These are phyloP conservation scores for Mytilinidion resinicola DNA, from an alignment of 495 filamentous ascomycete genomes.

Conservation along the genomic window DNA sequence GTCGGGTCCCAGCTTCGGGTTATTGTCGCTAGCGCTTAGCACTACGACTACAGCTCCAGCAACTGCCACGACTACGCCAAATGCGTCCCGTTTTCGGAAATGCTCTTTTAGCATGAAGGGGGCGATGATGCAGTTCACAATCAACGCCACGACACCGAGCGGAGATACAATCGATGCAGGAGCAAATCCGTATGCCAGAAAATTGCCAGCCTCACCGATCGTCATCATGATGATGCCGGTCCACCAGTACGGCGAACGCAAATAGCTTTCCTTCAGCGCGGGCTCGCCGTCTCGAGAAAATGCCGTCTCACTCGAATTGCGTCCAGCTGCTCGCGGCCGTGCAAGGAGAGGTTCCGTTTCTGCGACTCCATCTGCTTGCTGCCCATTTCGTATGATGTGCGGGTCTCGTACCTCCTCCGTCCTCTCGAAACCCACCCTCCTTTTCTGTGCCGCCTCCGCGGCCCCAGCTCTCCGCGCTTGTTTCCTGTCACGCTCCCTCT, in stretches of 20 bases:
- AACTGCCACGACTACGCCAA: constrained; percentile 80
- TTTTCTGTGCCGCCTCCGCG: constrained; percentile 25
- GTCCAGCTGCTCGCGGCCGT: constrained; percentile 28
- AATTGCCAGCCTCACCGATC: constrained; percentile 91
- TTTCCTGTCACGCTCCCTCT: constrained; percentile 34
- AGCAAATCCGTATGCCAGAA: constrained; percentile 97
- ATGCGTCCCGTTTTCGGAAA: constrained; percentile 77
- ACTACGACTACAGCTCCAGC: constrained; percentile 89
- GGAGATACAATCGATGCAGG: constrained; percentile 97
- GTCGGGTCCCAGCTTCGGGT: constrained; percentile 83
- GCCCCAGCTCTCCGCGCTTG: constrained; percentile 20
- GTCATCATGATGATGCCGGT: constrained; percentile 82
- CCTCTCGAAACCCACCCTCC: constrained; percentile 15
- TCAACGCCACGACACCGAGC: constrained; percentile 85
- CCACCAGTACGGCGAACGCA: constrained; percentile 95
- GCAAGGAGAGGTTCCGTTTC: constrained; percentile 46
- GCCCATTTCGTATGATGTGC: background rate
- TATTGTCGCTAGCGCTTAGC: constrained; percentile 80
- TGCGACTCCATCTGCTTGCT: constrained; percentile 9
- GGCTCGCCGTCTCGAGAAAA: constrained; percentile 5
- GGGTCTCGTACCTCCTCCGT: constrained; percentile 11
- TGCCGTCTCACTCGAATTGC: background rate
- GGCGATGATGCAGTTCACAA: constrained; percentile 95
- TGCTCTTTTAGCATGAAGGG: constrained; percentile 85
- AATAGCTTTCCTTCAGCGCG: constrained; percentile 55